Evolutionary conservation across 352 stramenopile species (phyloP), one percentile per base, ranked within the genome.

Genomic region (Peronosclerospora sorghi): DNA sequence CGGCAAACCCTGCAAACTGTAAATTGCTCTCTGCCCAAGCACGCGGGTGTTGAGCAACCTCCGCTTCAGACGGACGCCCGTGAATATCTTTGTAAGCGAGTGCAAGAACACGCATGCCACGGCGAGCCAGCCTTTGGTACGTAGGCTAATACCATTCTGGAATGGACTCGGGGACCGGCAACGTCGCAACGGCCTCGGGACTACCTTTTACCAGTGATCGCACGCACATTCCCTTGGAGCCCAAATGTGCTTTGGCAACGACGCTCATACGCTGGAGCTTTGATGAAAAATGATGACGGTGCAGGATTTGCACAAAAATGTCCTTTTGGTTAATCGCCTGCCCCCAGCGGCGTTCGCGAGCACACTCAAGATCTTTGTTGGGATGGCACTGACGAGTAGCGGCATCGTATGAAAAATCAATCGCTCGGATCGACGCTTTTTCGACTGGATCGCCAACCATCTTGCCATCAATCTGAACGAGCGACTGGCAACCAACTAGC

Each of bases 371-470:
- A 36, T 85, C 68, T 39, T 83, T 72, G 48, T 86, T 83, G 14
- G 76, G 68, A 28, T 83, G 65, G 49, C 77, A 94, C 19, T 68
- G 75, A 24, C 81, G 81, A 14, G 70, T 87, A 8, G 63, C 41
- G 0, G 73, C 61, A 45, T 94, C 78, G 19, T 85, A 94, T 6
- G 73, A 74, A 37, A 92, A 99, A 48, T 96, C 77, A 58, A 99
- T 98, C 17, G 94, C 84, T 50, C 92, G 89, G 35, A 99, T 82
- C 23, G 95, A 95, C 0, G 96, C 95, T 48, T 95, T 83, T 79
- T 99, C 97, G 8, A 99, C 83, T 17, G 96, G 96, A 72, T 99
- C 96, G 42, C 97, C 97, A 27, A 98, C 62, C 52, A 98, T 83
- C 48, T 86, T 86, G 30, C 93, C 95, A 41, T 98, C 94, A 46